Conservation (phyloP, 2,329 filamentous ascomycete species). For the Spiromastix sp. region DNA sequence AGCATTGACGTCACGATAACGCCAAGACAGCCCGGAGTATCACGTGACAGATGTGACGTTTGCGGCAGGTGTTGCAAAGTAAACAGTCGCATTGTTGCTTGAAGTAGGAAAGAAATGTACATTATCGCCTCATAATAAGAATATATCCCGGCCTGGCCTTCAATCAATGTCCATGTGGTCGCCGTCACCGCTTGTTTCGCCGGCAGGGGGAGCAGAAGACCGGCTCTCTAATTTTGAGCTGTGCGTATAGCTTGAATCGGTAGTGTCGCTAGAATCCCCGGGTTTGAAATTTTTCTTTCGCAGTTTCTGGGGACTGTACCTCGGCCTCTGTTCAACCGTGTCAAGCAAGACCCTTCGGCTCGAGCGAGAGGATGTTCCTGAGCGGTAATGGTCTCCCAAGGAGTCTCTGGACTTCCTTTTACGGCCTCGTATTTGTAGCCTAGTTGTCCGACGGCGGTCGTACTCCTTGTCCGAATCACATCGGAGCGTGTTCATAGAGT, state of each 20-base stretch:
- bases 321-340: conserved; percentile 7
- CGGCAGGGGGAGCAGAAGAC: not conserved
- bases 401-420: conserved; percentile 25
- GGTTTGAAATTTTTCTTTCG: conserved; percentile 16
- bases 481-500: conserved; percentile 22
- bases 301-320: conserved; percentile 17
- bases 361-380: conserved; percentile 1
- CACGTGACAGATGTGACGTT: not conserved
- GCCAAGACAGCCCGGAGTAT: not conserved
- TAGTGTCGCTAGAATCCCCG: conserved; percentile 7
- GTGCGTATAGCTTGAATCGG: conserved; percentile 4
- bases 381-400: conserved; percentile 9
- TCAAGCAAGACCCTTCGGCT: conserved; percentile 9
- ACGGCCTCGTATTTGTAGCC: conserved; percentile 21
- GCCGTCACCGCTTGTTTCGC: not conserved
- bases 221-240: not conserved
- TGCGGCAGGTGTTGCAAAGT: no score
- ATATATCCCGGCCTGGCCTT: not conserved
- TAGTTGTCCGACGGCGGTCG: conserved; percentile 1
- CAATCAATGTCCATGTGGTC: not conserved
- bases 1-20: not conserved
- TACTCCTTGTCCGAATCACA: conserved; percentile 19
- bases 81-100: no score
- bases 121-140: no score
- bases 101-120: no score